phyloP scores from a whole-genome alignment of 2,329 filamentous ascomycete genomes.

The Cladorrhinum sp. region DNA sequence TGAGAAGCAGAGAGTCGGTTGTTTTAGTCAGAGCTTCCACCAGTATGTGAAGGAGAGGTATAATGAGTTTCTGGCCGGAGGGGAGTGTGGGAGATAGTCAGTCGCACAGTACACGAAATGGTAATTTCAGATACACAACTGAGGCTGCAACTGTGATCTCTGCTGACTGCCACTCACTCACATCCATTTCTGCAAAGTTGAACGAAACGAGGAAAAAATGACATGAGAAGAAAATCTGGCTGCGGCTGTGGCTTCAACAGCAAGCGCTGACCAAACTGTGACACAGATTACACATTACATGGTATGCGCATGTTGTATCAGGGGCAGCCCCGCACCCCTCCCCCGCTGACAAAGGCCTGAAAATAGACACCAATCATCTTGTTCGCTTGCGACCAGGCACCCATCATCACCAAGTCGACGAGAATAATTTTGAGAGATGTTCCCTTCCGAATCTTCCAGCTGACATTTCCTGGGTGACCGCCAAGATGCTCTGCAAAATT shows the following conservation, averaged over 20 bases:
- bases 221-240: too few species aligned
- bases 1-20: background rate
- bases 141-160: too few species aligned
- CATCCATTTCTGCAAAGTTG: too few species aligned
- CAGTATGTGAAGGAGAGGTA: slow-evolving; percentile 1
- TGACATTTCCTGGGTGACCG: background rate
- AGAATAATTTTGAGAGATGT: too few species aligned
- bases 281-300: too few species aligned
- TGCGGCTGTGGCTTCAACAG: too few species aligned
- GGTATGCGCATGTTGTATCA: background rate
- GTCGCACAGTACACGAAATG: background rate
- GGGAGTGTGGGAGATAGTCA: background rate
- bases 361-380: background rate
- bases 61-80: background rate
- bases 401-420: background rate
- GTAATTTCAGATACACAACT: background rate
- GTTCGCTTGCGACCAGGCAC: background rate
- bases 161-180: too few species aligned
- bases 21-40: background rate
- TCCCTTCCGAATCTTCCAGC: too few species aligned
- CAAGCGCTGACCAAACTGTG: background rate
- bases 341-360: background rate
- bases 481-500: slow-evolving; percentile 1
- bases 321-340: background rate
- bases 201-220: too few species aligned